A percentile compares a stretch with the other conserved stretches of the same genome.
Evolutionary conservation across 768 basidiomycete genomes (phyloP).

Genomic region (Mycena alexandri): DNA sequence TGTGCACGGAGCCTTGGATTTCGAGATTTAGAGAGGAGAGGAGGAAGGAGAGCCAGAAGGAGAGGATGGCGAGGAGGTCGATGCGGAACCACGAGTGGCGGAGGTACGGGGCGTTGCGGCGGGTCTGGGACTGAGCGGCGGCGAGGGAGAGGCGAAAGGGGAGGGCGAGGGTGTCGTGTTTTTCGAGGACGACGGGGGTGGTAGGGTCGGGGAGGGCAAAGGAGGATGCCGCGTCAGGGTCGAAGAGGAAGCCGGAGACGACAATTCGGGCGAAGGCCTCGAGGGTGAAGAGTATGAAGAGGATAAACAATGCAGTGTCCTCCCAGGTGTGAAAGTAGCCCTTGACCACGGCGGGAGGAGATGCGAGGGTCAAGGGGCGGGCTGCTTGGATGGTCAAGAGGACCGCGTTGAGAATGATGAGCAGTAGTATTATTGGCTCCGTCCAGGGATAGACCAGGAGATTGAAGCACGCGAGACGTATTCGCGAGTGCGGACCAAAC

Average conservation of each 20-base stretch:
- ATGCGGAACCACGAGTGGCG: constrained; percentile 94
- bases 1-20: constrained; percentile 68
- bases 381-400: constrained; percentile 87
- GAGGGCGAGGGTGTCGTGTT: constrained; percentile 61
- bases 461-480: constrained; percentile 75
- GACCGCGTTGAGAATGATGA: constrained; percentile 88
- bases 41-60: constrained; percentile 88
- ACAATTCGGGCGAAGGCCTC: constrained; percentile 92
- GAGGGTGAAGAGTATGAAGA: constrained; percentile 89
- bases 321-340: constrained; percentile 95
- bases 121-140: constrained; percentile 66
- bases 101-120: constrained; percentile 85
- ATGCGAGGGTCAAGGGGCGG: constrained; percentile 63
- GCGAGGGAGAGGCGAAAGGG: constrained; percentile 75
- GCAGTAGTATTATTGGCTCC: constrained; percentile 84
- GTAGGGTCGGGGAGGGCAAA: constrained; percentile 48
- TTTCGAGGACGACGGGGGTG: constrained; percentile 45
- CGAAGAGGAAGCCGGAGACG: constrained; percentile 89
- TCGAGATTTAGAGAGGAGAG: constrained; percentile 81
- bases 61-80: constrained; percentile 86
- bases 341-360: constrained; percentile 55
- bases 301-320: constrained; percentile 84
- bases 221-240: constrained; percentile 77
- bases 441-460: constrained; percentile 86
- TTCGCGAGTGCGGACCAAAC: constrained; percentile 74